These are phyloP conservation scores for Hirsutella minnesotensis DNA, from an alignment of 2,329 filamentous ascomycete genomes.

Conservation along the genomic window DNA sequence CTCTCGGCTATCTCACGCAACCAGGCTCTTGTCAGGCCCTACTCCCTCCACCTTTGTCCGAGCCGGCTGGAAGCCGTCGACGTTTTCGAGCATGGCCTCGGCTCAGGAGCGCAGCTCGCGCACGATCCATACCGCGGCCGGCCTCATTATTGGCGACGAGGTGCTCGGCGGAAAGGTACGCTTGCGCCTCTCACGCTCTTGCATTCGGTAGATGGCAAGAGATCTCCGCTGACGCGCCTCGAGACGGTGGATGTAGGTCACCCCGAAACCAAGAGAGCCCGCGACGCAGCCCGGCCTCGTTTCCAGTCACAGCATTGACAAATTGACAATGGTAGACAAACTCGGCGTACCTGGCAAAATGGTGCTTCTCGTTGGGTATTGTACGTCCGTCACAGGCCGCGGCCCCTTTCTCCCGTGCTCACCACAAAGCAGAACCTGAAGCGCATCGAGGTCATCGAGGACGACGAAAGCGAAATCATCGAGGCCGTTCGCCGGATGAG, in stretches of 20 bases:
- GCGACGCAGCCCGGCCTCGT: neutral
- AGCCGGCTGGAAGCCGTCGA: constrained; percentile 6
- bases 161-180: constrained; percentile 84
- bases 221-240: constrained; percentile 5
- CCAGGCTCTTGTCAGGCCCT: constrained; percentile 48
- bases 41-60: constrained; percentile 15
- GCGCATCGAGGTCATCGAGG: constrained; percentile 83
- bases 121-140: constrained; percentile 79
- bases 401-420: neutral
- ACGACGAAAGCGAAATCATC: constrained; percentile 82
- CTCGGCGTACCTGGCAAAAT: constrained; percentile 51
- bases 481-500: constrained; percentile 85
- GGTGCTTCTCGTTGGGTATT: constrained; percentile 51
- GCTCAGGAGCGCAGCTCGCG: constrained; percentile 41
- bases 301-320: too few relatives aligned
- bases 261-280: neutral
- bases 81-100: constrained; percentile 26
- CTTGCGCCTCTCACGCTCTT: too few relatives aligned
- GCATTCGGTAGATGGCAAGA: too few relatives aligned
- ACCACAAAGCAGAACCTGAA: constrained; percentile 50
- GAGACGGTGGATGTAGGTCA: constrained; percentile 29
- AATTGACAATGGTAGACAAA: constrained; percentile 39
- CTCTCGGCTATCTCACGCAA: constrained; percentile 59
- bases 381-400: constrained; percentile 23
- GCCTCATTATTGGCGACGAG: constrained; percentile 94